A percentile compares a stretch with the other conserved stretches of the same genome.
Conservation (phyloP, 768 basidiomycete species). For the Pleurotus djamor region DNA sequence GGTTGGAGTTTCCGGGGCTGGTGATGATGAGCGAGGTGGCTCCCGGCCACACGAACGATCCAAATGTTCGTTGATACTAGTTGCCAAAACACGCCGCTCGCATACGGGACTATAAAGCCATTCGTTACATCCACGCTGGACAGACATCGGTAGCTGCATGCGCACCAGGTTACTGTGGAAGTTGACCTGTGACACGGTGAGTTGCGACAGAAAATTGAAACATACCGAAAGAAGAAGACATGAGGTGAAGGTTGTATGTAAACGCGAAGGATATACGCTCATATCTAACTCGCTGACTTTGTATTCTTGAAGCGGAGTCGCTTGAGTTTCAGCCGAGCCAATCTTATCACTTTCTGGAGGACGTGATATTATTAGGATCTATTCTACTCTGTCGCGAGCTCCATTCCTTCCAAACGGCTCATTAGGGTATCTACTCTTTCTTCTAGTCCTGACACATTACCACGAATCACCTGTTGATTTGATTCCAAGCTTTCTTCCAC, state of each 20-base stretch:
- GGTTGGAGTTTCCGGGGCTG: neutral
- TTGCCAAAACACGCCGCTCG: neutral
- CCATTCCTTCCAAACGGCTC: constrained; percentile 39
- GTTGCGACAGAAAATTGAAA: neutral
- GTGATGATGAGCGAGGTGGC: neutral
- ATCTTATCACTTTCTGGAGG: no score
- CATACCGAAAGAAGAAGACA: neutral
- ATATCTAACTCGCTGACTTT: no score
- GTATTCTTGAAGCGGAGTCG: no score
- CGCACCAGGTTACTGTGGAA: neutral
- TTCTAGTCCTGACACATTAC: constrained; percentile 75
- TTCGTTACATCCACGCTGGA: neutral
- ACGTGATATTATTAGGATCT: neutral
- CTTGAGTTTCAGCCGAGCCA: no score
- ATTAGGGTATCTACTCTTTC: constrained; percentile 38
- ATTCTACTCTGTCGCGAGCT: constrained; percentile 15
- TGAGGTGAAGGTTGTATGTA: no score
- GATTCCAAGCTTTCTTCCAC: constrained; percentile 77
- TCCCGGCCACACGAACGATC: neutral
- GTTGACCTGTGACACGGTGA: no score
- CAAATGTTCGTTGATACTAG: constrained; percentile 1
- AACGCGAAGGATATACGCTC: no score
- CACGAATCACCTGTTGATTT: constrained; percentile 67
- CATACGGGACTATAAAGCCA: neutral
- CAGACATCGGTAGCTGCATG: neutral